Base-by-base conservation (phyloP, 169 alveolate species). In the Miamiensis avidus region DNA sequence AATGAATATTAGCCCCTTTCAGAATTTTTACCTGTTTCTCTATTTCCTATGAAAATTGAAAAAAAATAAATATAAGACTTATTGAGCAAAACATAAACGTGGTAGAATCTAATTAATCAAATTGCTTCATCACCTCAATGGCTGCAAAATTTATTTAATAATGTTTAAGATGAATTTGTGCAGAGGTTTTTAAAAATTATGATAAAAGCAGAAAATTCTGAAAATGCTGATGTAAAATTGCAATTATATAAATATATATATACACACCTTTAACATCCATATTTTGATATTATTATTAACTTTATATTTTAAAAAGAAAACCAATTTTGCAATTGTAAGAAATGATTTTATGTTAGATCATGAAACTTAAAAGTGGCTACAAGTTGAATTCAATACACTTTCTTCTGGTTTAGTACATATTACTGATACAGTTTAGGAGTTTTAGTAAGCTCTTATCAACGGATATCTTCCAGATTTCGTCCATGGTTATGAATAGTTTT, bases 321-420 rank as follows among this genome's bases (percentile, higher is more conserved):
- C 69, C 27, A 65, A 79, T 34, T 33, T 85, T 27, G 82, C 82
- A 26, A 75, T 85, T 33, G 74, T 85, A 0, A 78, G 89, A 34
- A 85, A 85, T 79, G 89, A 85, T 85, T 78, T 85, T n/a, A 31
- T 85, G 75, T 82, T 72, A n/a, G 72, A 79, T 74, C 73, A 82
- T 34, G 49, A 74, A 32, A 49, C 32, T 6, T 64, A 85, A 29
- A 34, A 78, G 34, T 85, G 89, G 89, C 34, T 78, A 34, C 28
- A 85, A 31, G 86, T 85, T 29, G 89, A 85, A 74, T 85, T 72
- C 33, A 85, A 85, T 74, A 72, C 82, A 20, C 29, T 85, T 6
- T 76, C 89, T 11, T 49, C 78, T 32, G 69, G 84, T 73, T 78
- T 85, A 78, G 82, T 81, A 15, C 79, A 72, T 64, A 78, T 85